Base-by-base conservation (phyloP, 2,329 filamentous ascomycete species). In the Epichloe scottii region DNA sequence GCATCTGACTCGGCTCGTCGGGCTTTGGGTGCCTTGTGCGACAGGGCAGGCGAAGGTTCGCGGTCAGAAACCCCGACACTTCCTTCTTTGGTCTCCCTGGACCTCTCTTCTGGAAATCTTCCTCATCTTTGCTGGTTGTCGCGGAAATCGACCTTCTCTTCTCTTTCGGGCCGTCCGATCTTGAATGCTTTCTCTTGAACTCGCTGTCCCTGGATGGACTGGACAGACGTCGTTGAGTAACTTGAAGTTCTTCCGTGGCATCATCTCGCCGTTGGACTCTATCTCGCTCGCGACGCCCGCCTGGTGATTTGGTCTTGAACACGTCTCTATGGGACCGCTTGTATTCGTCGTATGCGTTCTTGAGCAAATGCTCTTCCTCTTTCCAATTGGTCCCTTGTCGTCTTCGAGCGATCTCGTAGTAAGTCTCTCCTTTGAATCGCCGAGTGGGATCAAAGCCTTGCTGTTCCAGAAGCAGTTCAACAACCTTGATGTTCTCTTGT, bases 321-420 rank as follows among this genome's bases (percentile, higher is more conserved):
- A 62, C 59, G 19, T 73, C 71, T 56, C 75, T 78, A 47, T 75
- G 71, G 2, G 64, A 65, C 50, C 76, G 78, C 56, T 74, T 78
- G 57, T 78, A 80, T 33, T 78, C 77, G 52, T 89, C 84, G 57
- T 82, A 89, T 3, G 85, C 80, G 39, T 82, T 77, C 64, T 90
- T 90, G 46, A 98, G 68, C 51, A 94, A 72, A 42, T 89, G 79
- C 56, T 86, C 83, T 65, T 98, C 93, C 55, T 91, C 83, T 63
- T 91, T 84, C 89, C 90, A 96, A 54, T 88, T 85, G 7, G 90
- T 87, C 0, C 93, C 91, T 57, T 83, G 82, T 40, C 89, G 82
- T 46, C 88, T 82, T 59, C 85, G 80, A 2, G 93, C 89, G 54
- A 97, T 82, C 56, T 98, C 89, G 60, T 82, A 86, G 65, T 97